Base-by-base conservation (phyloP, 805 yeast species). In the Kurtzmaniella cleridarum region DNA sequence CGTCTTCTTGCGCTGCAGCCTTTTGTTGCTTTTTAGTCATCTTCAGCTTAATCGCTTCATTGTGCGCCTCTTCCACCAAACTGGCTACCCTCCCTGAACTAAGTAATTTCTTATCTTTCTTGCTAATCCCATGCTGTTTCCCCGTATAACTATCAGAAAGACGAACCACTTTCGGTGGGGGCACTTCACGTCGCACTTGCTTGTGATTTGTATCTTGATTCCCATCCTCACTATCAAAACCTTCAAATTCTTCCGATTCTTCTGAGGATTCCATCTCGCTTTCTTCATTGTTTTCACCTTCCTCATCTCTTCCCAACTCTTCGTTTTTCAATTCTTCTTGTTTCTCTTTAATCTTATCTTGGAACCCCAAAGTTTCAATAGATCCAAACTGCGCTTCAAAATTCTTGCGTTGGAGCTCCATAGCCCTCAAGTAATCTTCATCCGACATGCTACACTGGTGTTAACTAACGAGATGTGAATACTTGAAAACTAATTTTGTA, bases 301-400 rank as follows among this genome's bases (percentile, higher is more conserved):
- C 58, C 29, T 54, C 58, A 27, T 47, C 48, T 9, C 54, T 61
- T 8, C 48, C 53, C 16, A 38, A 41, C 8, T 47, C 54, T 15
- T 39, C 47, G 23, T 43, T 29, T 7, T 31, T 12, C 3, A 47
- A 44, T 3, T 43, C 50, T 2, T 45, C 55, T 12, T 44, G 41
- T 28, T 43, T 40, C 12, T 42, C 47, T 46, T 54, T 49, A 14
- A 62, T 50, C 39, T 61, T 59, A 33, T 57, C 66, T 39, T 49
- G 53, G 41, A 41, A 56, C 10, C 62, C 64, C 70, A 79, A 55
- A 2, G 62, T 61, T 47, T 76, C 83, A 10, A 80, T 48, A 2
- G 74, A 60, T 0, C 85, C 85, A 51, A 80, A 80, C 55, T 78
- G 84, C 3, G 76, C 75, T 49, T 80, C 86, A 51, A 80, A 80